Evolutionary conservation across 2,329 filamentous ascomycete species (phyloP).

Genomic region (Colletotrichum abscissum): DNA sequence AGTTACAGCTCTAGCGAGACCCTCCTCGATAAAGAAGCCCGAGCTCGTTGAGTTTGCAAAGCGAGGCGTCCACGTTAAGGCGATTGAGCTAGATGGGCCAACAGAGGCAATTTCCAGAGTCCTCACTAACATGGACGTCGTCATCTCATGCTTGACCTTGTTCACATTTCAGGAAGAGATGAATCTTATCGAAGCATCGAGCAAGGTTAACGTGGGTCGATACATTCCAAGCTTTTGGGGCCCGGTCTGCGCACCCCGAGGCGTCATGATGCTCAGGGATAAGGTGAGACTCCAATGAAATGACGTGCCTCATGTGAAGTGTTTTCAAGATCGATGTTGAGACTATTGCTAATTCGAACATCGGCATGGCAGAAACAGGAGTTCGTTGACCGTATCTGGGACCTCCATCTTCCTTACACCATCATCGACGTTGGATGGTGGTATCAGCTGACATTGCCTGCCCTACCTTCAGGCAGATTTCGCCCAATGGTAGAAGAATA

Average conservation of each 20-base stretch:
- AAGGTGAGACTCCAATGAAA: slow-evolving; percentile 15
- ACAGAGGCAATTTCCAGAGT: too few relatives aligned
- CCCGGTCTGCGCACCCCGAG: slow-evolving; percentile 53
- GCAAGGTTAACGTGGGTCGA: slow-evolving; percentile 59
- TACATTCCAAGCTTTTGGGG: slow-evolving; percentile 64
- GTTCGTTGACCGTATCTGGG: slow-evolving; percentile 60
- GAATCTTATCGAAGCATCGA: slow-evolving; percentile 57
- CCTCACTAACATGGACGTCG: slow-evolving; percentile 55
- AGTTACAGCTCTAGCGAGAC: too few relatives aligned
- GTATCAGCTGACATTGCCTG: slow-evolving; percentile 57
- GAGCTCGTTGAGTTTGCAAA: too few relatives aligned
- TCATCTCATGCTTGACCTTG: slow-evolving; percentile 54
- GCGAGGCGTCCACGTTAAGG: too few relatives aligned
- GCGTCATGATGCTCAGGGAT: slow-evolving; percentile 41
- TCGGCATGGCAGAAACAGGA: slow-evolving; percentile 53
- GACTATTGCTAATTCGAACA: too few relatives aligned
- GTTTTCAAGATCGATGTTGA: too few relatives aligned
- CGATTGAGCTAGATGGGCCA: too few relatives aligned
- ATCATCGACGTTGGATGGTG: slow-evolving; percentile 69
- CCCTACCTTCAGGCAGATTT: slow-evolving; percentile 35
- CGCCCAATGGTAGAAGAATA: neutral
- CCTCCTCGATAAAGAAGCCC: too few relatives aligned
- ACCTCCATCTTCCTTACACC: slow-evolving; percentile 62
- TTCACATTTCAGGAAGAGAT: slow-evolving; percentile 53
- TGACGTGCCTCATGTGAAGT: too few relatives aligned